Percentiles rank a stretch among this genome's conserved stretches.
Conservation (phyloP, 2,329 filamentous ascomycete species). For the Akanthomyces dipterigenus region DNA sequence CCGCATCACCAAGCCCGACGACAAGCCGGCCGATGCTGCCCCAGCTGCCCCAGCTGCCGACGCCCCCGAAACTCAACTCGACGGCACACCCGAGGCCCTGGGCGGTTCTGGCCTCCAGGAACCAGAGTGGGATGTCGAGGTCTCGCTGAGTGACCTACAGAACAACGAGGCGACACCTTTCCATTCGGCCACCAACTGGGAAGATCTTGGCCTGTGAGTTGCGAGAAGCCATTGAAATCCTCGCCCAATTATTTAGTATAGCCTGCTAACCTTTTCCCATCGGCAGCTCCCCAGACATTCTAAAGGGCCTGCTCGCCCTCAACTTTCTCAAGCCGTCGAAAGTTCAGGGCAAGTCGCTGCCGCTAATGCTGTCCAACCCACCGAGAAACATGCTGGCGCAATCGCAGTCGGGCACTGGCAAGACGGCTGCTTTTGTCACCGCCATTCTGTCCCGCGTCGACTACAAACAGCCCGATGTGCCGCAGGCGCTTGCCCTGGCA, state of each 20-base stretch:
- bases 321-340: constrained; percentile 94
- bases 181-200: constrained; percentile 76
- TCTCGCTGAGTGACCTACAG: constrained; percentile 86
- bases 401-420: constrained; percentile 98
- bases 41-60: constrained; percentile 13
- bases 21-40: constrained; percentile 20
- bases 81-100: constrained; percentile 29
- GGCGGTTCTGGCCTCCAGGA: constrained; percentile 56
- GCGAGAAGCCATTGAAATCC: background rate
- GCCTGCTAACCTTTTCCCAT: too few species aligned
- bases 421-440: constrained; percentile 93
- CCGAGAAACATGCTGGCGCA: constrained; percentile 93
- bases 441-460: constrained; percentile 87
- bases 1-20: constrained; percentile 42
- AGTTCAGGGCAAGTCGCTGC: constrained; percentile 91
- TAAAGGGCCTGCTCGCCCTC: constrained; percentile 71
- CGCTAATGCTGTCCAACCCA: constrained; percentile 80
- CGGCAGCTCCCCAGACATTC: constrained; percentile 45
- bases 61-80: constrained; percentile 26
- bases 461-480: constrained; percentile 56
- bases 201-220: constrained; percentile 77
- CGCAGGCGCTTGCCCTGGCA: constrained; percentile 83
- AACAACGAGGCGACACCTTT: constrained; percentile 80
- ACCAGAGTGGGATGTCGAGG: constrained; percentile 79
- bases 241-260: too few species aligned